These are phyloP conservation scores for Rubia balearica DNA, from an alignment of 305 asterid species.

Conservation along the genomic window DNA sequence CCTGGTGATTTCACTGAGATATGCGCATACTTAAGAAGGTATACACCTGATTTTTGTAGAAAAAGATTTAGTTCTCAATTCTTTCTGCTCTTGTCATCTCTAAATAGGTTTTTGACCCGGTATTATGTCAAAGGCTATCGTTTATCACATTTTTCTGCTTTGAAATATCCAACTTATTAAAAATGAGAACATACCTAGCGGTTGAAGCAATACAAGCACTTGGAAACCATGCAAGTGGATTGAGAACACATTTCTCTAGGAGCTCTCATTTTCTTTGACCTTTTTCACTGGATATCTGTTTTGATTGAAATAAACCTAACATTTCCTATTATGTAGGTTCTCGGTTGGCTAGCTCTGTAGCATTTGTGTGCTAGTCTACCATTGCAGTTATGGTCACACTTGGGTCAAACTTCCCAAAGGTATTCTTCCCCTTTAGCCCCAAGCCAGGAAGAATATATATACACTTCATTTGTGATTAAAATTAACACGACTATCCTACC, in stretches of 20 bases:
- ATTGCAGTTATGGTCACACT: conserved; percentile 80
- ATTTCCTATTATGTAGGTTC: conserved; percentile 48
- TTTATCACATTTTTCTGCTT: not conserved
- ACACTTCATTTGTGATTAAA: not conserved
- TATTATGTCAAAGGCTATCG: too few species aligned
- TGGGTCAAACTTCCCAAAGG: conserved; percentile 59
- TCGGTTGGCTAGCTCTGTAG: conserved; percentile 94
- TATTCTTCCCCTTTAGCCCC: conserved; percentile 9
- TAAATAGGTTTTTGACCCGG: not conserved
- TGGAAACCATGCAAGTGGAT: conserved; percentile 95
- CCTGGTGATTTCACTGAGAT: conserved; percentile 96
- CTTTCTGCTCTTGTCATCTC: not conserved
- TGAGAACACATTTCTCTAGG: conserved; percentile 80
- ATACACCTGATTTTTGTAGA: not conserved
- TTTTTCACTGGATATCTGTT: conserved; percentile 22
- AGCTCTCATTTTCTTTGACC: conserved; percentile 84
- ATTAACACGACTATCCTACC: not conserved
- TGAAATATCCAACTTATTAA: conserved; percentile 72
- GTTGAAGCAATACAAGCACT: conserved; percentile 95
- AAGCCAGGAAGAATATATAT: not conserved
- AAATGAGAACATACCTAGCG: conserved; percentile 94
- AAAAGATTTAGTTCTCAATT: not conserved
- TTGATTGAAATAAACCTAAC: not conserved
- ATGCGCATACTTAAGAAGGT: conserved; percentile 93
- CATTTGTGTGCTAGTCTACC: conserved; percentile 88